Conservation (phyloP, 2,329 filamentous ascomycete species). For the Ilyonectria destructans region DNA sequence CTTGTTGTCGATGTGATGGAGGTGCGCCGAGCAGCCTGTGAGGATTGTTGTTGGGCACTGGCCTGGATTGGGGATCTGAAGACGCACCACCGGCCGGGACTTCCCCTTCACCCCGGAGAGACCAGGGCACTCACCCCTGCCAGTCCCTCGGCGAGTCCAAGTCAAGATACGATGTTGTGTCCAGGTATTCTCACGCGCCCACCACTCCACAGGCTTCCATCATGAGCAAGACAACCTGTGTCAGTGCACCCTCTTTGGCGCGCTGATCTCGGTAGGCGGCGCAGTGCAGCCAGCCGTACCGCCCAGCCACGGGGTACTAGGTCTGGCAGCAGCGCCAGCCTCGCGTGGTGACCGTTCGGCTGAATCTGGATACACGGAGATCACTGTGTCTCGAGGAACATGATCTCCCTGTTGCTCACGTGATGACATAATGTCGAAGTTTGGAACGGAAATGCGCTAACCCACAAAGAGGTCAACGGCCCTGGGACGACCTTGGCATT, state of each 20-base stretch:
- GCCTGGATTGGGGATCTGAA: conserved; percentile 26
- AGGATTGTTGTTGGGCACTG: conserved; percentile 11
- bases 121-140: conserved; percentile 16
- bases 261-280: conserved; percentile 9
- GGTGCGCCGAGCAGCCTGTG: conserved; percentile 7
- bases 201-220: conserved; percentile 5
- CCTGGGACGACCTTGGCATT: conserved; percentile 41
- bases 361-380: conserved; percentile 12
- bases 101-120: conserved; percentile 16
- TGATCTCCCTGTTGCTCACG: conserved; percentile 18
- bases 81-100: conserved; percentile 16
- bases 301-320: not conserved
- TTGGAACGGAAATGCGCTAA: conserved; percentile 14
- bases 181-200: conserved; percentile 14
- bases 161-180: conserved; percentile 25
- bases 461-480: conserved; percentile 13
- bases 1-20: conserved; percentile 27
- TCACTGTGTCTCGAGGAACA: not conserved
- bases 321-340: not conserved
- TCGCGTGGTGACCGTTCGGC: conserved; percentile 4
- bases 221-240: conserved; percentile 9
- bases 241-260: conserved; percentile 5
- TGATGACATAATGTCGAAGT: conserved; percentile 18
- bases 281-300: not conserved
- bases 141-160: conserved; percentile 19